A percentile compares a stretch with the other conserved stretches of the same genome.
Evolutionary conservation across 352 stramenopile species (phyloP).

Genomic region (Phytopythium cucurbitacearum): DNA sequence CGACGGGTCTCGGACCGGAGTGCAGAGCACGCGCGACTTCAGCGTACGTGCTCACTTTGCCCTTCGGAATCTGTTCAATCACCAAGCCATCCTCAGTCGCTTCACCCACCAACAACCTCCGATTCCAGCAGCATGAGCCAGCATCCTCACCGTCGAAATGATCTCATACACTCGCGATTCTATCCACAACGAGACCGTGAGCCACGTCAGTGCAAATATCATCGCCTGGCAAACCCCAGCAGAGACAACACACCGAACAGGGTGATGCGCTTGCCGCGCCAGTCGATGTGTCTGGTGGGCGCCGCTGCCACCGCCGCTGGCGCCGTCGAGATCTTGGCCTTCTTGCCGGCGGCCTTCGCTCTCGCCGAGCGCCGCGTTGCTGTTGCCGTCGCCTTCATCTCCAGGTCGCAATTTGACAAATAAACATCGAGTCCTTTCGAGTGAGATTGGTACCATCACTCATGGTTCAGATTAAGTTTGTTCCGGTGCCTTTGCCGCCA

Average conservation of each 20-base stretch:
- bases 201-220: neutral
- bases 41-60: slow-evolving; percentile 81
- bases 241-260: slow-evolving; percentile 42
- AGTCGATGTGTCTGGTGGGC: slow-evolving; percentile 56
- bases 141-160: slow-evolving; percentile 48
- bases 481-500: slow-evolving; percentile 2
- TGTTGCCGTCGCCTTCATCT: neutral
- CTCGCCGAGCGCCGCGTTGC: neutral
- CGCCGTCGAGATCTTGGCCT: slow-evolving; percentile 12
- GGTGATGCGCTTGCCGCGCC: slow-evolving; percentile 69
- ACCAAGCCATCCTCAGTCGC: neutral
- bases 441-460: neutral
- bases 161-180: slow-evolving; percentile 78
- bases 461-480: slow-evolving; percentile 1
- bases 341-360: slow-evolving; percentile 11
- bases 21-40: slow-evolving; percentile 51
- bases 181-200: slow-evolving; percentile 7
- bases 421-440: neutral
- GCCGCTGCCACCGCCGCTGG: slow-evolving; percentile 11
- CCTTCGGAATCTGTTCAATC: slow-evolving; percentile 52
- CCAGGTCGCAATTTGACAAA: neutral
- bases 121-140: neutral
- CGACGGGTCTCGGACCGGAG: slow-evolving; percentile 68
- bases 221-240: neutral
- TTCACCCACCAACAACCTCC: neutral